A percentile compares a stretch with the other conserved stretches of the same genome.
Conservation (phyloP, 2,329 filamentous ascomycete species). For the Dryadomyces quercivorus region DNA sequence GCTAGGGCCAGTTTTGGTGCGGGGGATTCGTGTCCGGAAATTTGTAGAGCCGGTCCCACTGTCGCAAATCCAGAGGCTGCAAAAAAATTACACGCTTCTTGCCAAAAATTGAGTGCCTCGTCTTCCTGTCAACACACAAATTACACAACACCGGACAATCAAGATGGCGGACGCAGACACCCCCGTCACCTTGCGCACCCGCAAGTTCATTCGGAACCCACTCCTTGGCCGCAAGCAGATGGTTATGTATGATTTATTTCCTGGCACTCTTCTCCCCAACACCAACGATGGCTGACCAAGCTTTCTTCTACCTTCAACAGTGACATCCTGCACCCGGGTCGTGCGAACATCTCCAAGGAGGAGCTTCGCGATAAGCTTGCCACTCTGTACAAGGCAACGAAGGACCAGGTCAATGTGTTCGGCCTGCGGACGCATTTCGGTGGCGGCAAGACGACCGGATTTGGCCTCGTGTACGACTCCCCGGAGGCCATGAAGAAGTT, state of each 20-base stretch:
- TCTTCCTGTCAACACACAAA: conserved; percentile 2
- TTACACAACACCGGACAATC: conserved; percentile 12
- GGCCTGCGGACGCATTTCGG: conserved; percentile 97
- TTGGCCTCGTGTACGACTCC: conserved; percentile 97
- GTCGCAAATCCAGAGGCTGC: background rate
- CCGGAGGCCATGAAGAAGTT: conserved; percentile 99
- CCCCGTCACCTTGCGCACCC: conserved; percentile 81
- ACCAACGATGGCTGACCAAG: background rate
- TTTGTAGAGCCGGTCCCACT: conserved; percentile 1
- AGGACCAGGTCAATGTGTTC: conserved; percentile 96
- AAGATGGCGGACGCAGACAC: conserved; percentile 80
- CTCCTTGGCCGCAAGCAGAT: conserved; percentile 98
- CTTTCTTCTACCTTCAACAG: conserved; percentile 36
- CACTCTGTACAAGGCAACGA: conserved; percentile 94
- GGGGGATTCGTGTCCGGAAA: background rate
- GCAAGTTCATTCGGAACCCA: conserved; percentile 99
- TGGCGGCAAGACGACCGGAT: conserved; percentile 99
- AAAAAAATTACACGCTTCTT: conserved; percentile 3
- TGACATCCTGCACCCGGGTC: conserved; percentile 98
- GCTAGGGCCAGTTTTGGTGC: background rate
- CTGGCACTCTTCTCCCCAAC: background rate
- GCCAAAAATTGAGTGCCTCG: background rate
- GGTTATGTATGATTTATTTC: conserved; percentile 74
- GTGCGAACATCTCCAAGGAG: conserved; percentile 97
- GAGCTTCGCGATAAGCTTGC: conserved; percentile 93